Evolutionary conservation across 257 asterid genomes (phyloP).

Genomic region (Solanum habrochaites): DNA sequence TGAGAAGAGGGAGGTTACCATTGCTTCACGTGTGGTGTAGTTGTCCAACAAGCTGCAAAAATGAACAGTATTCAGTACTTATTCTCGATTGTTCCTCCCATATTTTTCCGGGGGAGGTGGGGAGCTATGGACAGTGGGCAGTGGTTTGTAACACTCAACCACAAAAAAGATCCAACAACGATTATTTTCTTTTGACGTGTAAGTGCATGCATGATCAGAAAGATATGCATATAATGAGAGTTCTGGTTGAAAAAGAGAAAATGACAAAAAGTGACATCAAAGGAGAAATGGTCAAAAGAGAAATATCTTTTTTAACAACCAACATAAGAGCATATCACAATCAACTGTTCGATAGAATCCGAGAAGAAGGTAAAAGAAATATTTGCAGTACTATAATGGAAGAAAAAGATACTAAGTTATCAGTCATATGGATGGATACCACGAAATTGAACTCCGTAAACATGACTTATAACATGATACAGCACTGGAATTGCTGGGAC

Average conservation of each 20-base stretch:
- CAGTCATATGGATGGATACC: not conserved
- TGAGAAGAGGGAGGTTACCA: constrained; percentile 30
- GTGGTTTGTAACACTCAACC: not conserved
- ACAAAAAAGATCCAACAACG: not conserved
- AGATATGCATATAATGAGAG: not conserved
- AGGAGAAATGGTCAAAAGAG: not conserved
- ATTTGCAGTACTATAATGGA: not conserved
- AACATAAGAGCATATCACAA: not conserved
- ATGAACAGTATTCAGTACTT: not conserved
- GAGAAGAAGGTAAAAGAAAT: not conserved
- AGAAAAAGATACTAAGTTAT: not conserved
- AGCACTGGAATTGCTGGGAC: not conserved
- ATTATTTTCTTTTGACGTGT: not conserved
- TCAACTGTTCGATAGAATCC: not conserved
- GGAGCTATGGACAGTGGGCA: not conserved
- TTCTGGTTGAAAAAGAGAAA: not conserved
- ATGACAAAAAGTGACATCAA: not conserved
- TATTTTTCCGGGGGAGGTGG: not conserved
- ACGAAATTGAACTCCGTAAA: not conserved
- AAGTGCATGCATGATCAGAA: not conserved
- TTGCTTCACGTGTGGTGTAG: constrained; percentile 67
- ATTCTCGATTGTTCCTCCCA: not conserved
- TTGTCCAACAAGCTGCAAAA: constrained; percentile 85
- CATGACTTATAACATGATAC: not conserved
- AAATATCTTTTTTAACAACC: not conserved